A percentile compares a stretch with the other conserved stretches of the same genome.
phyloP scores from a whole-genome alignment of 345 rosid species.

The Anacardium occidentale region DNA sequence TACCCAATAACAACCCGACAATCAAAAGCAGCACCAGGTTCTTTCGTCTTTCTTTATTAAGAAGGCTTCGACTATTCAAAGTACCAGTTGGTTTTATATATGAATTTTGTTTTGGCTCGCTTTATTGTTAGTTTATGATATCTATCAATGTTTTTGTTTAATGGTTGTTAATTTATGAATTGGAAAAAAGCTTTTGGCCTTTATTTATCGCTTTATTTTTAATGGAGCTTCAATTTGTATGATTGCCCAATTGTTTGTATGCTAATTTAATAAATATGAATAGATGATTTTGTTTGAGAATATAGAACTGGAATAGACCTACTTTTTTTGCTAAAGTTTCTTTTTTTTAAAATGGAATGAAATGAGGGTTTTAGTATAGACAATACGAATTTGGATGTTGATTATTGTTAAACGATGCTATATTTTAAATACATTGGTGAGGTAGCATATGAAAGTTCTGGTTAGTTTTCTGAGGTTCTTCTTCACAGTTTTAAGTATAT shows the following conservation, averaged over 20 bases:
- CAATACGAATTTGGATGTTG: neutral
- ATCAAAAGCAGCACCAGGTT: conserved; percentile 58
- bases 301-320: neutral
- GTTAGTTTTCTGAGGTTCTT: neutral
- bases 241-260: conserved; percentile 22
- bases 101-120: neutral
- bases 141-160: neutral
- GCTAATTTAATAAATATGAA: conserved; percentile 13
- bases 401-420: neutral
- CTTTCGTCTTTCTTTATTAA: neutral
- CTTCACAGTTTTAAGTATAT: neutral
- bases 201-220: neutral
- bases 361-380: conserved; percentile 3
- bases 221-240: neutral
- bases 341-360: neutral
- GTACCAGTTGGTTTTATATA: conserved; percentile 4
- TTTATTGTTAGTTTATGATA: neutral
- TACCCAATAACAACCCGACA: conserved; percentile 34
- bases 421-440: neutral
- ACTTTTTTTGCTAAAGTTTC: neutral
- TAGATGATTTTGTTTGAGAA: neutral
- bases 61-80: neutral
- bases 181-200: neutral
- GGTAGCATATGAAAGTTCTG: neutral
- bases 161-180: neutral